Evolutionary conservation across 2,329 filamentous ascomycete species (phyloP).

Genomic region (Coniochaeta prunicola): DNA sequence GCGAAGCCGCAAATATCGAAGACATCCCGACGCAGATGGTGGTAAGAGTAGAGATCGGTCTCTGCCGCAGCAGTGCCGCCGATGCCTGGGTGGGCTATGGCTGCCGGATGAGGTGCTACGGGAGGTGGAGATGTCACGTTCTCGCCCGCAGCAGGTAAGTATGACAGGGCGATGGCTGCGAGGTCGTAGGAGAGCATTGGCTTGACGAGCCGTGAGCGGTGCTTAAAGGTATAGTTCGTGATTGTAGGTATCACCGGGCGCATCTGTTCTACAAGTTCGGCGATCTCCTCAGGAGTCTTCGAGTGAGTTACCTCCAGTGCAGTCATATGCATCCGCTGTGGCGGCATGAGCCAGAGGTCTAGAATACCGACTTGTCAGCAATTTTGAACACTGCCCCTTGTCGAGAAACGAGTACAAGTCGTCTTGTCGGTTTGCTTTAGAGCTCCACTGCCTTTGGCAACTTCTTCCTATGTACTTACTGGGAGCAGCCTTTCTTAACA

Average conservation of each 20-base stretch:
- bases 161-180: slow-evolving; percentile 78
- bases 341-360: slow-evolving; percentile 85
- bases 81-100: slow-evolving; percentile 11
- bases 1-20: slow-evolving; percentile 53
- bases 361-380: not conserved
- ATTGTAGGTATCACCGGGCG: slow-evolving; percentile 50
- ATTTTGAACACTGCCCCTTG: not conserved
- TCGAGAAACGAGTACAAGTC: slow-evolving; percentile 4
- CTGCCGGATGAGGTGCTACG: slow-evolving; percentile 25
- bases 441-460: slow-evolving; percentile 4
- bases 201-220: slow-evolving; percentile 70
- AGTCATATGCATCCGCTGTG: slow-evolving; percentile 74
- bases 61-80: slow-evolving; percentile 20
- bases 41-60: slow-evolving; percentile 69
- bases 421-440: no score
- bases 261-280: slow-evolving; percentile 50
- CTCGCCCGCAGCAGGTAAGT: slow-evolving; percentile 71
- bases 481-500: slow-evolving; percentile 57
- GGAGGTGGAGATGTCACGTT: slow-evolving; percentile 30
- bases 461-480: slow-evolving; percentile 42
- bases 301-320: slow-evolving; percentile 79
- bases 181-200: slow-evolving; percentile 80
- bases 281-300: slow-evolving; percentile 62
- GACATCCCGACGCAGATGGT: slow-evolving; percentile 78
- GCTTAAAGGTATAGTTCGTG: slow-evolving; percentile 56